A percentile compares a stretch with the other conserved stretches of the same genome.
Conservation (phyloP, 1,284 basidiomycete genomes). For the Ganoderma meredithae region DNA sequence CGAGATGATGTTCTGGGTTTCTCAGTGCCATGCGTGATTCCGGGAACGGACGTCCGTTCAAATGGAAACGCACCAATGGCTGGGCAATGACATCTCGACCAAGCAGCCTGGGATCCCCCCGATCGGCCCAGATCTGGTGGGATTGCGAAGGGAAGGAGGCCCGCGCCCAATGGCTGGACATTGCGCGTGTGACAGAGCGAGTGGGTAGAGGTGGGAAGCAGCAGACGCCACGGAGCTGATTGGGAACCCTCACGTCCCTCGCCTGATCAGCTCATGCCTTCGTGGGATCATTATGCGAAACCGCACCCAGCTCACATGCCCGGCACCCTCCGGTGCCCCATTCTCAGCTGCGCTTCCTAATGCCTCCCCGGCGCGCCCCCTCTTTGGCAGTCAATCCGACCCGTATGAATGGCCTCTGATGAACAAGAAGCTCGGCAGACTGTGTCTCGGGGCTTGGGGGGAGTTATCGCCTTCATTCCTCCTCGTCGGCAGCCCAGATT, state of each 20-base stretch:
- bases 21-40: conserved; percentile 29
- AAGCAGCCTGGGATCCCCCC: conserved; percentile 18
- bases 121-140: conserved; percentile 21
- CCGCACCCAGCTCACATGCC: conserved; percentile 23
- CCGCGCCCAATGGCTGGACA: conserved; percentile 7
- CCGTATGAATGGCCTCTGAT: conserved; percentile 17
- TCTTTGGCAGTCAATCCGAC: conserved; percentile 19
- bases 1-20: conserved; percentile 27
- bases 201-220: not conserved
- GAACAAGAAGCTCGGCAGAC: conserved; percentile 20
- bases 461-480: conserved; percentile 2
- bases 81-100: conserved; percentile 21
- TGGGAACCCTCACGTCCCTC: conserved; percentile 29
- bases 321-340: conserved; percentile 20
- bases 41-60: conserved; percentile 26
- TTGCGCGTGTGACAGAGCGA: conserved; percentile 1
- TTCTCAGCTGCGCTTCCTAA: conserved; percentile 30
- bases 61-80: conserved; percentile 25
- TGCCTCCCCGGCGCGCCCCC: conserved; percentile 27
- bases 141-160: conserved; percentile 12
- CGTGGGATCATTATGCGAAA: conserved; percentile 6
- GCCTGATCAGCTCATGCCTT: conserved; percentile 27
- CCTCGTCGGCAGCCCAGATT: not conserved
- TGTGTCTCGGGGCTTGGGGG: conserved; percentile 15
- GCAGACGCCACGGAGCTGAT: conserved; percentile 32